Percentiles rank a stretch among this genome's conserved stretches.
These are phyloP conservation scores for Xylariaceae sp. DNA, from an alignment of 2,329 filamentous ascomycete species.

Conservation along the genomic window DNA sequence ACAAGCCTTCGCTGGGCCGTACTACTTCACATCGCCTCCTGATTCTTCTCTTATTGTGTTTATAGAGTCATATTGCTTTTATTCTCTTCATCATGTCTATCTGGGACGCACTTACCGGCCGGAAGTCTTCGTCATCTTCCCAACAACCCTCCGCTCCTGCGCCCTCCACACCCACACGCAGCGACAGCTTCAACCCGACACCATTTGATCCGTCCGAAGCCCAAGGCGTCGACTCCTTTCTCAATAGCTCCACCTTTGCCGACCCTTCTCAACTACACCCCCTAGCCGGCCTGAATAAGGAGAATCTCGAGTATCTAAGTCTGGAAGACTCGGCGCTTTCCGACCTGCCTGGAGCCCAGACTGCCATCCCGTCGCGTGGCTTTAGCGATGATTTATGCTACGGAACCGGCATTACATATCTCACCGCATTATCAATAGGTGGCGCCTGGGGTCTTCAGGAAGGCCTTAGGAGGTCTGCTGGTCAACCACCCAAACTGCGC, in stretches of 20 bases:
- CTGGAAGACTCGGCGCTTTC: conserved; percentile 91
- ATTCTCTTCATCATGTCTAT: conserved; percentile 55
- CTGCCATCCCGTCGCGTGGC: conserved; percentile 89
- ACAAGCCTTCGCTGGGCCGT: neutral
- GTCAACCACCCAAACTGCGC: conserved; percentile 83
- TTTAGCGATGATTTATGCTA: conserved; percentile 99
- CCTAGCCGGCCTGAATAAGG: conserved; percentile 88
- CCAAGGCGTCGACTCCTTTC: conserved; percentile 85
- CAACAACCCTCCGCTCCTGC: conserved; percentile 45
- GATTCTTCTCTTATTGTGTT: conserved; percentile 22
- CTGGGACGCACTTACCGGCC: conserved; percentile 67
- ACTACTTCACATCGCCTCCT: conserved; percentile 2
- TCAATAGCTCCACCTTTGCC: conserved; percentile 75
- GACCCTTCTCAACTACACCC: conserved; percentile 92
- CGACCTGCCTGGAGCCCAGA: conserved; percentile 83
- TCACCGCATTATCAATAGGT: conserved; percentile 83
- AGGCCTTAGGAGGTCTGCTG: conserved; percentile 79
- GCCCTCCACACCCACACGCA: conserved; percentile 54
- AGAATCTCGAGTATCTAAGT: conserved; percentile 91
- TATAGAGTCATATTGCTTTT: conserved; percentile 12
- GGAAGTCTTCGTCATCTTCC: conserved; percentile 54
- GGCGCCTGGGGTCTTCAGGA: conserved; percentile 93
- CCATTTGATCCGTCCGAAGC: conserved; percentile 74
- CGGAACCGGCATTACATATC: conserved; percentile 92
- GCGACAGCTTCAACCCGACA: conserved; percentile 58